Evolutionary conservation across 1,139 yeast species (phyloP), one percentile per base, ranked within the genome.

Genomic region (Pneumocystis jirovecii): DNA sequence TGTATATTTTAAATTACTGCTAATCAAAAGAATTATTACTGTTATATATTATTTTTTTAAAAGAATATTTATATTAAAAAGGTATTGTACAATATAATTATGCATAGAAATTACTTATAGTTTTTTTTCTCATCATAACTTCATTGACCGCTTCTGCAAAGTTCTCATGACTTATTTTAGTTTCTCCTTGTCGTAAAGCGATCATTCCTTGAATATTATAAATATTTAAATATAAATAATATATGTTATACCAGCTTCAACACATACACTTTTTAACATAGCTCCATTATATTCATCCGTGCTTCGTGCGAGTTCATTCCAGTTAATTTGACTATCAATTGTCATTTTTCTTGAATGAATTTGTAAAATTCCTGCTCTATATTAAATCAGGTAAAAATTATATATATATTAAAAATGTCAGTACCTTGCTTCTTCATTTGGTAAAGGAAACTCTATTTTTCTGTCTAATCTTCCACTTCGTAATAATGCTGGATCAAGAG

Each of bases 271-370:
- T 79, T 93, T 93, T 75, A 93, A 81, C 77, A 95, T 97, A 0
- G 99, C 99, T 74, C 98, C 98, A 73, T 93, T 93, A 77, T 93
- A 93, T 77, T 93, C 99, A 76, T 93, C 98, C 0, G 98, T 93
- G 17, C 96, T 88, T 74, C 98, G 83, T 4, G 99, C 97, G 75
- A 93, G 82, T 78, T 93, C 98, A 76, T 91, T 88, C 98, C 98
- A 95, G 78, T 93, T 93, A 70, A 93, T 90, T 61, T 89, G 86
- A 71, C 88, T 89, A 75, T 91, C 97, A 68, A 91, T 88, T 65
- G 96, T 89, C 87, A 93, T 88, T 74, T 93, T 95, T 75, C 98
- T 84, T 5, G 98, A 93, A 75, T 93, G 99, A 72, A 93, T 93
- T 79, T 93, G 96, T 75, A 93, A 80, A 73, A 93, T 95, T 65